Conservation (phyloP, 345 rosid genomes). For the Eutrema heterophyllum region DNA sequence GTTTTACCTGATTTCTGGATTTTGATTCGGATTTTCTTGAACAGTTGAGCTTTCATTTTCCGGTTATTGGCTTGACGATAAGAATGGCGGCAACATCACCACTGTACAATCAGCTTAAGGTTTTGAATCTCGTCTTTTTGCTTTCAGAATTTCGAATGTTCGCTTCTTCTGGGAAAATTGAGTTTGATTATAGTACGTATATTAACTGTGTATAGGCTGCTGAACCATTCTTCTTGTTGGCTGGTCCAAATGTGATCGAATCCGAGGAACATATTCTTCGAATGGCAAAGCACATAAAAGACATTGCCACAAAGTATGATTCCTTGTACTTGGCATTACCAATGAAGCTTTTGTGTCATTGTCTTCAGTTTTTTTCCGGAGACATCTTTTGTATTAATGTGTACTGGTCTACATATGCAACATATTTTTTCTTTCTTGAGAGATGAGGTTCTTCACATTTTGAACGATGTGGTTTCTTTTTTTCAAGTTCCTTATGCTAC, state of each 20-base stretch:
- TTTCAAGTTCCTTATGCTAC: constrained; percentile 4
- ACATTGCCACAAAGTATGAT: constrained; percentile 58
- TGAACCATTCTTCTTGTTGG: constrained; percentile 83
- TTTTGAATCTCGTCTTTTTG: constrained; percentile 6
- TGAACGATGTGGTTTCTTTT: background rate
- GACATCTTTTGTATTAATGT: background rate
- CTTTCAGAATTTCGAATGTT: background rate
- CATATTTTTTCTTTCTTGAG: background rate
- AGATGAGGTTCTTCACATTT: constrained; percentile 2
- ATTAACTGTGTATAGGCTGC: constrained; percentile 45
- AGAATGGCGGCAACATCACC: constrained; percentile 46
- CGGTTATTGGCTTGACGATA: background rate
- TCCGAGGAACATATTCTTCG: constrained; percentile 80
- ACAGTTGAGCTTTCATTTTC: background rate
- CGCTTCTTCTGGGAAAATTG: background rate
- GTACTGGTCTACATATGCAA: background rate
- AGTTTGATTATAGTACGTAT: background rate
- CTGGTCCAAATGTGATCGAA: constrained; percentile 97
- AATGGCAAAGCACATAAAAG: constrained; percentile 76
- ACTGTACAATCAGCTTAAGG: constrained; percentile 72
- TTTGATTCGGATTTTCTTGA: background rate
- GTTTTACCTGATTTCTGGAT: background rate
- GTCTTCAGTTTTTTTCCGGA: background rate
- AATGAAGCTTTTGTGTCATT: background rate
- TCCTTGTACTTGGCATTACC: background rate